phyloP scores from a whole-genome alignment of 176 grass and related monocot genomes.

The Chloris gayana region DNA sequence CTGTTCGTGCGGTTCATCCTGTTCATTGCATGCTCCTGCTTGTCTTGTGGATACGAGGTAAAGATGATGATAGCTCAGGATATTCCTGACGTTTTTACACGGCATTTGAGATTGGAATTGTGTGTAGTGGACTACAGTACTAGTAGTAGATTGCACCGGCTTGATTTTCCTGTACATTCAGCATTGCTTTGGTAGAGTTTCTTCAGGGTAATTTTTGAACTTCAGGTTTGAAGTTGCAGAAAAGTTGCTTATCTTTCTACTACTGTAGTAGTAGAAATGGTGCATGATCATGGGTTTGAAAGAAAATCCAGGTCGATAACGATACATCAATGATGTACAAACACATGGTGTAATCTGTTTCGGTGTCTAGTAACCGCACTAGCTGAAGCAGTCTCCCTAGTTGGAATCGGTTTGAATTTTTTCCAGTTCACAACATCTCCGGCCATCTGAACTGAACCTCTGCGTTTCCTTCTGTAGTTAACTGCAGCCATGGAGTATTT shows the following conservation, averaged over 20 bases:
- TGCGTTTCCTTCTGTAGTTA: neutral
- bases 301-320: neutral
- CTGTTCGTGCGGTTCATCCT: slow-evolving; percentile 1
- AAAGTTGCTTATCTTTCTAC: neutral
- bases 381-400: too few relatives aligned
- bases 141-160: neutral
- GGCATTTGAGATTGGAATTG: neutral
- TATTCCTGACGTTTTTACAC: slow-evolving; percentile 8
- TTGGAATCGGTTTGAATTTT: too few relatives aligned
- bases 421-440: neutral
- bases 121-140: slow-evolving; percentile 6
- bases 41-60: slow-evolving; percentile 26
- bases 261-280: too few relatives aligned
- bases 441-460: neutral
- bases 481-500: neutral
- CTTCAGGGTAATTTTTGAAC: neutral
- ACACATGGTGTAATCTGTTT: neutral
- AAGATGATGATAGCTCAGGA: slow-evolving; percentile 22
- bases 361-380: too few relatives aligned
- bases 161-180: slow-evolving; percentile 25
- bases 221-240: neutral
- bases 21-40: slow-evolving; percentile 1
- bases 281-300: too few relatives aligned
- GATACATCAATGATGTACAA: neutral
- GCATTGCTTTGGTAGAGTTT: slow-evolving; percentile 26